Evolutionary conservation across 2,329 filamentous ascomycete species (phyloP), one percentile per base, ranked within the genome.

Genomic region (Microdochium bolleyi): DNA sequence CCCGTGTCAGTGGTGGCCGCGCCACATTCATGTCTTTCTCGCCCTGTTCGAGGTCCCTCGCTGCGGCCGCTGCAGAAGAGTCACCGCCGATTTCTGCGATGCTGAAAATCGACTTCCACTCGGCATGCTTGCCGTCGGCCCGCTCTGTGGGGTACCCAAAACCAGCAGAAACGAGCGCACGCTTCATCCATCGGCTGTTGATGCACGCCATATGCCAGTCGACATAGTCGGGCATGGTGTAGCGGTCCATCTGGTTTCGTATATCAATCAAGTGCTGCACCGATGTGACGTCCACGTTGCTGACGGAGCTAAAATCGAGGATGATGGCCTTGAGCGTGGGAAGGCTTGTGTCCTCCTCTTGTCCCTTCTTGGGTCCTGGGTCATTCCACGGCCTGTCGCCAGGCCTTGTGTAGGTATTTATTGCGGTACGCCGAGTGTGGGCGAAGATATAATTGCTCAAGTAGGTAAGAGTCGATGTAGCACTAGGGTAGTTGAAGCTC

Each of bases 161-260:
- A 13, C 92, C 92, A 24, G 88, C 92, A 2, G 88, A 83, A 3
- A 86, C 87, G 46, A 97, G 83, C 3, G 89, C 92, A 30, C 91
- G 87, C 74, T 96, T 96, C 24, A 91, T 92, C 92, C 92, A 96
- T 53, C 89, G 82, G 74, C 94, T 96, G 72, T 86, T 91, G 73
- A 97, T 88, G 70, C 85, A 87, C n/a, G 92, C 89, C 57, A 97
- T 86, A 70, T 97, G 94, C 92, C 92, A 97, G 67, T 96, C 90
- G 3, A 97, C 92, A 2, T 79, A 76, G 21, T 91, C 84, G 0
- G 92, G 92, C 0, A 86, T 70, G 1, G 90, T 82, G 65, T 96
- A 95, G 21, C 84, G 79, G 67, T 96, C 92, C 24, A 97, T 83
- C 66, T 96, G 92, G 68, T 96, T 95, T 62, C 92, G 89, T 1